A percentile compares a stretch with the other conserved stretches of the same genome.
phyloP scores from a whole-genome alignment of 305 asterid genomes.

The Plantago rigida region DNA sequence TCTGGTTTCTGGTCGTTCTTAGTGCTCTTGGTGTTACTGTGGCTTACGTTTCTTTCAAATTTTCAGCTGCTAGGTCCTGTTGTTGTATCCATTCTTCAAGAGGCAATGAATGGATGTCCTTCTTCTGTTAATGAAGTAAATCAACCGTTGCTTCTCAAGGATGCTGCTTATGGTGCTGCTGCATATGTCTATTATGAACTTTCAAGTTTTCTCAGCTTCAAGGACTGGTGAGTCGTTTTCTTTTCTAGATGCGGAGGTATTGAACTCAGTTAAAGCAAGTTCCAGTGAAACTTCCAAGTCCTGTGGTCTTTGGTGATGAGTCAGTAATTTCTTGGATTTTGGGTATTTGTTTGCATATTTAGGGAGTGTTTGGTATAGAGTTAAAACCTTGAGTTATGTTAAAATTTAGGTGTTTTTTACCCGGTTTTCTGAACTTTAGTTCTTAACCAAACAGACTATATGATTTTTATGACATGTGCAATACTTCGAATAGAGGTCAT shows the following conservation, averaged over 20 bases:
- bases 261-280: slow-evolving; percentile 14
- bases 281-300: slow-evolving; percentile 11
- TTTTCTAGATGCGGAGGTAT: slow-evolving; percentile 12
- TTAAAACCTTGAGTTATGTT: no score
- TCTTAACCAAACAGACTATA: no score
- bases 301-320: slow-evolving; percentile 2
- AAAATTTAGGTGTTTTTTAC: no score
- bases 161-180: slow-evolving; percentile 97
- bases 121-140: slow-evolving; percentile 70
- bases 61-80: slow-evolving; percentile 84
- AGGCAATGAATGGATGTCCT: slow-evolving; percentile 89
- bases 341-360: no score
- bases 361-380: no score
- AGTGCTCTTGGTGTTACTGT: slow-evolving; percentile 15
- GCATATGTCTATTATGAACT: slow-evolving; percentile 92
- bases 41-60: slow-evolving; percentile 24
- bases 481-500: no score
- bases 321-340: no score
- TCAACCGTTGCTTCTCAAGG: slow-evolving; percentile 80
- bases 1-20: slow-evolving; percentile 19
- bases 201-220: slow-evolving; percentile 84
- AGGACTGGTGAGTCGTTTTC: slow-evolving; percentile 64
- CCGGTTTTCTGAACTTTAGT: no score
- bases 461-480: no score
- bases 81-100: slow-evolving; percentile 92